phyloP scores from a whole-genome alignment of 495 filamentous ascomycete species.

The Evansstolkia leycettana region DNA sequence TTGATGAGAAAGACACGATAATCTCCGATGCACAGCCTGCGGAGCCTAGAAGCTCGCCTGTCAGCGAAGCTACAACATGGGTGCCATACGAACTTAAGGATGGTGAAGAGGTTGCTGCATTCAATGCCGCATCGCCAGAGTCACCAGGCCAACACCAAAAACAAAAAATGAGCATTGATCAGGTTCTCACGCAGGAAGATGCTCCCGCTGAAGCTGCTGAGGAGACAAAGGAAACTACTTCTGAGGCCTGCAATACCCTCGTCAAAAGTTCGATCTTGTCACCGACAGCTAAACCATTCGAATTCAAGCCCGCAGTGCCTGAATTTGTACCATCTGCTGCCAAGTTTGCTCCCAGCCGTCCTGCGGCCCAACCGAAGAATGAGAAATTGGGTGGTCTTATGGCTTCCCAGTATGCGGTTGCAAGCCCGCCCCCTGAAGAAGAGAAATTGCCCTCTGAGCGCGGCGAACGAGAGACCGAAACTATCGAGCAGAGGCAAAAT shows the following conservation, averaged over 20 bases:
- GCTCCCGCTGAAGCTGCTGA: conserved; percentile 6
- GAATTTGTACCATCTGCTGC: conserved; percentile 33
- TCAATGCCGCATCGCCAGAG: conserved; percentile 20
- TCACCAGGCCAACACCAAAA: conserved; percentile 3
- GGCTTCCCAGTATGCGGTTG: conserved; percentile 28
- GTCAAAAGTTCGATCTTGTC: conserved; percentile 36
- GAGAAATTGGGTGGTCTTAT: conserved; percentile 16
- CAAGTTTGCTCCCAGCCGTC: conserved; percentile 18
- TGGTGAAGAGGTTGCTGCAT: conserved; percentile 22
- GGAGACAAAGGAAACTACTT: conserved; percentile 8
- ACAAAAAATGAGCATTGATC: not conserved
- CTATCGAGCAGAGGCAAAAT: conserved; percentile 2
- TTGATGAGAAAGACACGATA: not conserved
- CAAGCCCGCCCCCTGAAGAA: conserved; percentile 9
- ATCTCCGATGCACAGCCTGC: conserved; percentile 11
- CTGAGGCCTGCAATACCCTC: conserved; percentile 5
- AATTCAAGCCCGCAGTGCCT: conserved; percentile 40
- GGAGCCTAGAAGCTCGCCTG: conserved; percentile 21
- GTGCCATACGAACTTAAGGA: conserved; percentile 30
- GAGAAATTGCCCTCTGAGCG: conserved; percentile 3
- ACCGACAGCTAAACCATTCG: conserved; percentile 55
- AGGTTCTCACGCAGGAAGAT: conserved; percentile 3
- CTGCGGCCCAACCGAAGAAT: conserved; percentile 11
- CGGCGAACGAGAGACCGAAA: not conserved
- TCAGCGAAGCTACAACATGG: conserved; percentile 31